Base-by-base conservation (phyloP, 495 filamentous ascomycete genomes). In the Xylaria flabelliformis region DNA sequence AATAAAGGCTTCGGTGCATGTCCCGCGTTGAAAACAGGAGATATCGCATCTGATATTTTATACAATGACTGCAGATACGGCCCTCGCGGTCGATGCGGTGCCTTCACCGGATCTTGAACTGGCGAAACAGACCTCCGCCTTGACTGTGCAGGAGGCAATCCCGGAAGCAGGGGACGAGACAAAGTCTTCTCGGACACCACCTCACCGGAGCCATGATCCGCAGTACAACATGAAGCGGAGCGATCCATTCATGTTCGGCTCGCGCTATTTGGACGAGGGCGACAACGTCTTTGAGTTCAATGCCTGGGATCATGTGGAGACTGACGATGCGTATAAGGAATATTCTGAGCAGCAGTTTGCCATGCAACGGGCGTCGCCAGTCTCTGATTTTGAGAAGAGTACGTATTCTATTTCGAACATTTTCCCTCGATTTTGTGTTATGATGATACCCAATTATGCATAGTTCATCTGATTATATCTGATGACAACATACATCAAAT, bases 261-360 rank as follows among this genome's bases (percentile, higher is more conserved):
- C 93, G 13, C 94, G 96, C 59, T 90, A 88, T 74, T 90, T 99
- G 50, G 88, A 91, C 73, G 83, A 94, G 76, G 88, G 90, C 74
- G 93, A 97, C 82, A 88, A 98, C 76, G 91, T 97, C 74, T 98
- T 92, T 83, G 91, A 95, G 77, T 95, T 94, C 90, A 99, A 99
- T 80, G 96, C 96, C 50, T 99, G 96, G 96, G 96, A 99, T 81
- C 95, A 98, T 78, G 96, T 98, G 77, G 90, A 92, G 76, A 91
- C 94, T 72, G 94, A 97, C 78, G 88, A 92, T 67, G 83, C 90
- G 34, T 98, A 97, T 86, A 89, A 89, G 74, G 89, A 91, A 65
- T 95, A 94, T 80, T 91, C 94, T 55, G 88, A 93, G 77, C 80
- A 87, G 69, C 96, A 98, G 80, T 95, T 92, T 77, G 86, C 86